These are phyloP conservation scores for Candida anglica DNA, from an alignment of 805 yeast species.

Conservation along the genomic window DNA sequence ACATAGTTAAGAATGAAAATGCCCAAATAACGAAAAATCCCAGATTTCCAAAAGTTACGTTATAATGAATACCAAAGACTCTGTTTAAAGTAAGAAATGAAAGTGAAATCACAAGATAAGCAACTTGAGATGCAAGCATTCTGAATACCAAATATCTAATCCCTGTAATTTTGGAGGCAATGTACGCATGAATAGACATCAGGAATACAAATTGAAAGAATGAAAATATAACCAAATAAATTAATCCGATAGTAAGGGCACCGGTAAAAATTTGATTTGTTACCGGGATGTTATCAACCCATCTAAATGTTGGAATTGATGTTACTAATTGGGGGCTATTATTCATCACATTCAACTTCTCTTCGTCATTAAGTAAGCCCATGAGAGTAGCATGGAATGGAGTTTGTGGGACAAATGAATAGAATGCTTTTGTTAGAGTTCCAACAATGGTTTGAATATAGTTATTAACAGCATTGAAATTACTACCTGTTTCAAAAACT, in stretches of 20 bases:
- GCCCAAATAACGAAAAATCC: slow-evolving; percentile 33
- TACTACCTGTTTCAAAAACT: slow-evolving; percentile 29
- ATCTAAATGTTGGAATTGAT: slow-evolving; percentile 16
- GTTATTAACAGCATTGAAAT: slow-evolving; percentile 25
- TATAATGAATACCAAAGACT: slow-evolving; percentile 21
- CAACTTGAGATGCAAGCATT: slow-evolving; percentile 21
- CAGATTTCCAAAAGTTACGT: slow-evolving; percentile 21
- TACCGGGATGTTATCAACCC: slow-evolving; percentile 23
- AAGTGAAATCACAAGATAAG: slow-evolving; percentile 24
- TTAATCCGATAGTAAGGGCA: slow-evolving; percentile 28
- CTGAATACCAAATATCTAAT: slow-evolving; percentile 18
- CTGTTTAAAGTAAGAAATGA: slow-evolving; percentile 24
- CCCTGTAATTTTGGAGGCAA: slow-evolving; percentile 24
- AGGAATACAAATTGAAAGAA: slow-evolving; percentile 31
- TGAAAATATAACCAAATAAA: slow-evolving; percentile 28
- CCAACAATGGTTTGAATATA: slow-evolving; percentile 15
- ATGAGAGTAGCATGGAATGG: slow-evolving; percentile 15
- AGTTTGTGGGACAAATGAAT: slow-evolving; percentile 12
- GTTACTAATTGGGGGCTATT: slow-evolving; percentile 22
- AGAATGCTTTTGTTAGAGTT: slow-evolving; percentile 12
- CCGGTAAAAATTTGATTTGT: slow-evolving; percentile 21
- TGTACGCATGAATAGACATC: slow-evolving; percentile 20
- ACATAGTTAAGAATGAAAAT: slow-evolving; percentile 24
- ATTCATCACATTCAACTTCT: slow-evolving; percentile 5
- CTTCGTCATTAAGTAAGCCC: slow-evolving; percentile 6